phyloP scores from a whole-genome alignment of 108 stramenopile genomes.

The Stephanodiscus triporus region DNA sequence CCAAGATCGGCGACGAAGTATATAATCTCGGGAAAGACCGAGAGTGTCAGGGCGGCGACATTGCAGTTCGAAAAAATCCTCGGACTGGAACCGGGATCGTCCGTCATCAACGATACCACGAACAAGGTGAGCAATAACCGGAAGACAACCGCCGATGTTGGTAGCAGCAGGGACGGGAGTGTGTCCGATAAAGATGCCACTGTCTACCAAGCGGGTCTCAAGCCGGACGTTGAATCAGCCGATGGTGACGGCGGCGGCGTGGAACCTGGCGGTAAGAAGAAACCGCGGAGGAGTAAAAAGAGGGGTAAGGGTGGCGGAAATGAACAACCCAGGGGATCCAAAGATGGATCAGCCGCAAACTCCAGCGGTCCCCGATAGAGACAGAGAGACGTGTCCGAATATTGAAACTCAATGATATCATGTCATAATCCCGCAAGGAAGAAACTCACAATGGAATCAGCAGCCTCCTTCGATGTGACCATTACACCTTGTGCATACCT shows the following conservation, averaged over 20 bases:
- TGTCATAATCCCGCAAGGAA: too few species aligned
- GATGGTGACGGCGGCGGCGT: background rate
- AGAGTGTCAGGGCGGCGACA: slow-evolving; percentile 19
- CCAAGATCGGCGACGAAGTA: slow-evolving; percentile 23
- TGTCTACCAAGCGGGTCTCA: background rate
- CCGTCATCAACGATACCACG: slow-evolving; percentile 14
- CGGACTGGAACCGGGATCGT: slow-evolving; percentile 26
- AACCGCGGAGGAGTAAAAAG: slow-evolving; percentile 11
- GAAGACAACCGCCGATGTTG: background rate
- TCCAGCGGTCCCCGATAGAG: background rate
- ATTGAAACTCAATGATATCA: too few species aligned
- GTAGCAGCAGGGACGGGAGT: background rate
- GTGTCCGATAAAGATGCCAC: background rate
- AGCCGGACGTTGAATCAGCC: slow-evolving; percentile 16
- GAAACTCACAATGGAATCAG: background rate
- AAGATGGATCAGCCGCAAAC: background rate
- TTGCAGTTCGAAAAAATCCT: slow-evolving; percentile 37
- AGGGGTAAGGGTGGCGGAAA: slow-evolving; percentile 15
- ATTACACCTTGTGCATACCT: too few species aligned
- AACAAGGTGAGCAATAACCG: background rate
- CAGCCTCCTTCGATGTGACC: too few species aligned
- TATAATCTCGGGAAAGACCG: slow-evolving; percentile 41
- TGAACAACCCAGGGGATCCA: background rate
- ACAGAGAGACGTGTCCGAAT: too few species aligned
- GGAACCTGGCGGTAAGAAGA: slow-evolving; percentile 6